These are phyloP conservation scores for Phanerochaete carnosa DNA, from an alignment of 768 basidiomycete genomes.

Conservation along the genomic window DNA sequence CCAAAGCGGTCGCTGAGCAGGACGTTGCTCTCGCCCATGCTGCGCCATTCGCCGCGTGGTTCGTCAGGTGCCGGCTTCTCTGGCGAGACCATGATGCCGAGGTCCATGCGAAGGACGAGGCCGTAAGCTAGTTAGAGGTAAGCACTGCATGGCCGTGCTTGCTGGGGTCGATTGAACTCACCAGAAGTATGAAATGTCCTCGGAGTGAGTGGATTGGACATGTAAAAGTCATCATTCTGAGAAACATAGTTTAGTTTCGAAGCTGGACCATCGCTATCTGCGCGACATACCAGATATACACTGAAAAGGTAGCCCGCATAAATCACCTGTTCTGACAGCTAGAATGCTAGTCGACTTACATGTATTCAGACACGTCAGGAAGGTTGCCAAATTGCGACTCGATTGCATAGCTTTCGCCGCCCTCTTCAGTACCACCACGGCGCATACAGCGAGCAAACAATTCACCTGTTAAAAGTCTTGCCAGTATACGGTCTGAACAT, in stretches of 20 bases:
- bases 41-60: conserved; percentile 35
- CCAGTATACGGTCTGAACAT: conserved; percentile 21
- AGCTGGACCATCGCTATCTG: neutral
- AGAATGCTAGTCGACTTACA: conserved; percentile 19
- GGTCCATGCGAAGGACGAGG: conserved; percentile 34
- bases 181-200: conserved; percentile 30
- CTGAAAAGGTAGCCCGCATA: conserved; percentile 3
- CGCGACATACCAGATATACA: conserved; percentile 22
- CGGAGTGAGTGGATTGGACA: conserved; percentile 26
- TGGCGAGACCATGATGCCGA: conserved; percentile 27
- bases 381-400: conserved; percentile 32
- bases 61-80: conserved; percentile 18
- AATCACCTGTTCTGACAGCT: neutral
- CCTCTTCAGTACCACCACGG: neutral
- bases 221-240: conserved; percentile 42
- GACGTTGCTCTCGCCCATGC: conserved; percentile 32
- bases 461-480: conserved; percentile 33
- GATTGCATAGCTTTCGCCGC: conserved; percentile 31
- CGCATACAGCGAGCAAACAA: neutral
- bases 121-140: conserved; percentile 27
- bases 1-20: conserved; percentile 40
- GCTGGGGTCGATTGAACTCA: neutral
- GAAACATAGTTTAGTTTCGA: neutral
- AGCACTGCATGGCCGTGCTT: neutral
- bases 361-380: conserved; percentile 28